A percentile compares a stretch with the other conserved stretches of the same genome.
Conservation (phyloP, 1,284 basidiomycete species). For the Moesziomyces sp. region DNA sequence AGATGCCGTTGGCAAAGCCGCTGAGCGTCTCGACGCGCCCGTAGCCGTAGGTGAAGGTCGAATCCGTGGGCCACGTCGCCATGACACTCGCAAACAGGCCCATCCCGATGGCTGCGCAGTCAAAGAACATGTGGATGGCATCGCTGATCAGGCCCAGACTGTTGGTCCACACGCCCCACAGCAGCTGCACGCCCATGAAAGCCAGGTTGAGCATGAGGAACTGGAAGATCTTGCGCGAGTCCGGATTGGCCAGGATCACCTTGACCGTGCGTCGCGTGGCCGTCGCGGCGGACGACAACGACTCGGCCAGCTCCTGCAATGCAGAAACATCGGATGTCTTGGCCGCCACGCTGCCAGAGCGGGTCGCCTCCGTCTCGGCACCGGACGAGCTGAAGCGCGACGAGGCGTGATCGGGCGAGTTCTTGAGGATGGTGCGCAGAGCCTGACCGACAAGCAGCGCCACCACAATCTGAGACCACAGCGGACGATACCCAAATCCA, state of each 20-base stretch:
- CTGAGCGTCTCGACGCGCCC: conserved; percentile 98
- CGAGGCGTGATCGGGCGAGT: conserved; percentile 55
- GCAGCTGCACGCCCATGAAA: conserved; percentile 81
- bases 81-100: conserved; percentile 96
- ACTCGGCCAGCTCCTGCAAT: conserved; percentile 40
- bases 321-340: conserved; percentile 38
- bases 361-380: conserved; percentile 4
- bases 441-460: conserved; percentile 56
- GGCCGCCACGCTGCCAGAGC: conserved; percentile 1
- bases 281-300: conserved; percentile 19
- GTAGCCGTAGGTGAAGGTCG: conserved; percentile 95
- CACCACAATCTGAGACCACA: conserved; percentile 37
- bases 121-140: conserved; percentile 99
- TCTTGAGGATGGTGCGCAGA: conserved; percentile 56
- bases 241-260: conserved; percentile 86
- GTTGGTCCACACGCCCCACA: conserved; percentile 91
- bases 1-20: conserved; percentile 97
- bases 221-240: conserved; percentile 95
- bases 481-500: conserved; percentile 51
- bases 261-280: conserved; percentile 72
- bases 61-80: conserved; percentile 95
- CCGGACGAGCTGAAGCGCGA: conserved; percentile 41
- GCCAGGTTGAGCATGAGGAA: conserved; percentile 93
- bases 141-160: conserved; percentile 96
- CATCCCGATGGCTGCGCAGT: conserved; percentile 96